Conservation (phyloP, 2,329 filamentous ascomycete genomes). For the Arthrobotrys iridis region DNA sequence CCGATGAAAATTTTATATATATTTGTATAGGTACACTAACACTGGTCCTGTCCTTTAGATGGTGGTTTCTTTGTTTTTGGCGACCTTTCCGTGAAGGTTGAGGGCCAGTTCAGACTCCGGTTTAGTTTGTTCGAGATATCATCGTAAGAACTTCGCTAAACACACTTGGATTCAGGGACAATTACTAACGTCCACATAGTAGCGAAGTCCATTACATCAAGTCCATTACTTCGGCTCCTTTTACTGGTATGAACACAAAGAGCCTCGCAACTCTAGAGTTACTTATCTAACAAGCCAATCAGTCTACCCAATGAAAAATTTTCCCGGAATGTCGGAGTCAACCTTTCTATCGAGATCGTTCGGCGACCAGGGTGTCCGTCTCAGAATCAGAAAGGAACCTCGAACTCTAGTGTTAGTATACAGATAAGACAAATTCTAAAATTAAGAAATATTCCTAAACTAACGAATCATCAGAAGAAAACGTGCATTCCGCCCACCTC, state of each 20-base stretch:
- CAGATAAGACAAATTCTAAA: not conserved
- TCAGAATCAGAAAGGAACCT: constrained; percentile 84
- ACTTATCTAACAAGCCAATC: constrained; percentile 34
- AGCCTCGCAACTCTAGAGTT: not conserved
- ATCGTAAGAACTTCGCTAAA: constrained; percentile 58
- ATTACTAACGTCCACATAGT: constrained; percentile 54
- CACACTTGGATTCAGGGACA: constrained; percentile 60
- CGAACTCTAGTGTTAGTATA: constrained; percentile 63
- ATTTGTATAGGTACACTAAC: constrained; percentile 5
- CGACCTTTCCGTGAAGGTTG: constrained; percentile 80
- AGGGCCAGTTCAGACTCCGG: constrained; percentile 76
- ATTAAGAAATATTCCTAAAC: not conserved
- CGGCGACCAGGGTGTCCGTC: constrained; percentile 84
- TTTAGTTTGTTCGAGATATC: constrained; percentile 81
- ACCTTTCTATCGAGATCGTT: constrained; percentile 83
- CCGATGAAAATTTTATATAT: not conserved
- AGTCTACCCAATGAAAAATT: constrained; percentile 71
- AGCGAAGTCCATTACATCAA: constrained; percentile 66
- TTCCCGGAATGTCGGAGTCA: constrained; percentile 81
- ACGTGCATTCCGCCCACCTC: constrained; percentile 48
- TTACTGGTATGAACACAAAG: constrained; percentile 69
- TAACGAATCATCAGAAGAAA: constrained; percentile 38
- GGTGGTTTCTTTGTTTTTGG: constrained; percentile 92
- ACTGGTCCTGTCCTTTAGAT: constrained; percentile 64
- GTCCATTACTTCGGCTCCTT: constrained; percentile 71